Evolutionary conservation across 2,329 filamentous ascomycete genomes (phyloP).

Genomic region (Fonsecaea nubica): DNA sequence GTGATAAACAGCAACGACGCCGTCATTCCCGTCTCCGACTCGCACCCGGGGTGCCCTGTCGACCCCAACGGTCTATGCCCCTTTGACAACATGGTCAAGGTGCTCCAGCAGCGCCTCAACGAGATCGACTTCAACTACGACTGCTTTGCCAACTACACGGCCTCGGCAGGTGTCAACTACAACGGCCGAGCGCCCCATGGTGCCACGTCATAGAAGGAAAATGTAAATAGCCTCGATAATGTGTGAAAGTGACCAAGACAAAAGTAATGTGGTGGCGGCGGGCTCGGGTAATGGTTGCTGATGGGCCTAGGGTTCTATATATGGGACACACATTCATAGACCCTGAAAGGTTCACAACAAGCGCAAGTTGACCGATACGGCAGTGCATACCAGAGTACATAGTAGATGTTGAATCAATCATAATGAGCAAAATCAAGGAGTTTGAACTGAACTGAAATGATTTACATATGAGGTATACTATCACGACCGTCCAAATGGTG

Average conservation of each 20-base stretch:
- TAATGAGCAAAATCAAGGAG: too few species aligned
- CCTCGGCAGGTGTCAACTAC: conserved; percentile 17
- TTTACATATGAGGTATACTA: too few species aligned
- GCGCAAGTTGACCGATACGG: too few species aligned
- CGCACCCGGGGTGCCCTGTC: conserved; percentile 17
- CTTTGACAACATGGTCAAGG: conserved; percentile 17
- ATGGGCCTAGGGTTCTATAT: too few species aligned
- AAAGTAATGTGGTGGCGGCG: too few species aligned
- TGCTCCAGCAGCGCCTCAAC: conserved; percentile 18
- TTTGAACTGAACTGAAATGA: too few species aligned
- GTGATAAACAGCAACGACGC: conserved; percentile 15
- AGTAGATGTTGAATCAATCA: too few species aligned
- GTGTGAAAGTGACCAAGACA: neutral
- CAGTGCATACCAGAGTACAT: too few species aligned
- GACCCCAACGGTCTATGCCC: conserved; percentile 20
- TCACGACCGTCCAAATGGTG: too few species aligned
- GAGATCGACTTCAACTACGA: conserved; percentile 26
- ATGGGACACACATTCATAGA: too few species aligned
- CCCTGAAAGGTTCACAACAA: too few species aligned
- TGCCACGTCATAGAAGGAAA: neutral
- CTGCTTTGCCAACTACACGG: conserved; percentile 21
- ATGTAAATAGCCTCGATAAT: neutral
- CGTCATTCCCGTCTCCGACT: conserved; percentile 19
- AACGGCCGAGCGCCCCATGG: conserved; percentile 14
- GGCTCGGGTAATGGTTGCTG: too few species aligned